Evolutionary conservation across 805 yeast genomes (phyloP).

Genomic region (Saccharomycopsis oosterbeekiorum): DNA sequence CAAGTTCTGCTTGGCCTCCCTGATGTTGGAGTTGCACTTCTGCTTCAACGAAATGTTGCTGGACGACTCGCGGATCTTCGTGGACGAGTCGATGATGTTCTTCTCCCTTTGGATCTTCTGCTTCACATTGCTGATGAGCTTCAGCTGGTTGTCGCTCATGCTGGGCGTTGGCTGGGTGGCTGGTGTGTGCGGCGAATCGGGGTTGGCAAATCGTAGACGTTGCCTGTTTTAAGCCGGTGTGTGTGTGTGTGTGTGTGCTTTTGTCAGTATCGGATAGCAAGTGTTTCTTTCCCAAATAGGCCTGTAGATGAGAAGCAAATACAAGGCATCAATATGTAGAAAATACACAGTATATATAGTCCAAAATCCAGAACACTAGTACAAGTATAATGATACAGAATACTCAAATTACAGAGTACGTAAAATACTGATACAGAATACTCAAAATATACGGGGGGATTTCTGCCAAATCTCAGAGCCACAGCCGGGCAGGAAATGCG

Average conservation of each 20-base stretch:
- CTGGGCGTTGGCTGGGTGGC: not conserved
- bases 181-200: too few species aligned
- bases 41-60: slow-evolving; percentile 76
- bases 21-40: slow-evolving; percentile 79
- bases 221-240: slow-evolving; percentile 7
- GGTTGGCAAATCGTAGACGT: too few species aligned
- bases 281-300: slow-evolving; percentile 11
- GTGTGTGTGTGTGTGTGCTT: slow-evolving; percentile 20
- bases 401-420: too few species aligned
- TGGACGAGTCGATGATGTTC: slow-evolving; percentile 82
- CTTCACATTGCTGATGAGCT: slow-evolving; percentile 55
- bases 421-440: too few species aligned
- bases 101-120: slow-evolving; percentile 82
- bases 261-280: not conserved
- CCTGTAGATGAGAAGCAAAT: not conserved
- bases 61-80: slow-evolving; percentile 68
- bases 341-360: not conserved
- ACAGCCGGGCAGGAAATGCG: too few species aligned
- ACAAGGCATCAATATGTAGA: not conserved
- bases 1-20: slow-evolving; percentile 87
- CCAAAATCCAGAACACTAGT: too few species aligned
- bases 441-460: too few species aligned
- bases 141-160: slow-evolving; percentile 11
- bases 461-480: too few species aligned
- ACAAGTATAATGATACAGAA: too few species aligned